phyloP scores from a whole-genome alignment of 768 basidiomycete species.

The Suillus ampliporus region DNA sequence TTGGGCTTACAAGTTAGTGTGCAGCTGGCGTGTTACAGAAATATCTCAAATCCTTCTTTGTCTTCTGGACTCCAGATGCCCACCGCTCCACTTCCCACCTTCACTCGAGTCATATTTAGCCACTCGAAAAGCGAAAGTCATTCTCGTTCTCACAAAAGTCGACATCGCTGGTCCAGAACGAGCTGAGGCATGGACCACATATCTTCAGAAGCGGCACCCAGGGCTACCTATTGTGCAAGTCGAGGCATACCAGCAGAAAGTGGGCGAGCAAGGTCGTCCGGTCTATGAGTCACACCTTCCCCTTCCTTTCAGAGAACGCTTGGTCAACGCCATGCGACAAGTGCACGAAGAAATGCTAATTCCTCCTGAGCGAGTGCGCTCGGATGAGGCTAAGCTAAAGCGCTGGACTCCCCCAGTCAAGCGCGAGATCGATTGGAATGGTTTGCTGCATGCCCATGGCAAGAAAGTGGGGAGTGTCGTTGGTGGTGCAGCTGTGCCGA shows the following conservation, averaged over 20 bases:
- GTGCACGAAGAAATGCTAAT: slow-evolving; percentile 70
- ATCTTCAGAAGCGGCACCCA: slow-evolving; percentile 61
- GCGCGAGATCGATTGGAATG: slow-evolving; percentile 75
- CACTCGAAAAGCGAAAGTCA: slow-evolving; percentile 35
- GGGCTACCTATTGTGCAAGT: slow-evolving; percentile 69
- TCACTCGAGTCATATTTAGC: slow-evolving; percentile 72
- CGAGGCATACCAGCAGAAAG: slow-evolving; percentile 72
- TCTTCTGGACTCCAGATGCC: slow-evolving; percentile 89
- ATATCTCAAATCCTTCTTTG: slow-evolving; percentile 88
- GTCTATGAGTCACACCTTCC: slow-evolving; percentile 73
- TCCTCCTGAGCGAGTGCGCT: slow-evolving; percentile 64
- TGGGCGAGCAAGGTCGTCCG: slow-evolving; percentile 51
- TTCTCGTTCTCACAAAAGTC: slow-evolving; percentile 86
- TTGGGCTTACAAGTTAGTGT: slow-evolving; percentile 6
- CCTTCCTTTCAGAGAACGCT: slow-evolving; percentile 59
- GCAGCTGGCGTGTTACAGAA: slow-evolving; percentile 92
- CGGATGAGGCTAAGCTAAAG: slow-evolving; percentile 53
- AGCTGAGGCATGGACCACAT: slow-evolving; percentile 67
- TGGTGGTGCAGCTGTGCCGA: slow-evolving; percentile 47
- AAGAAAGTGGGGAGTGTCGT: slow-evolving; percentile 51
- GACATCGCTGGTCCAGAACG: slow-evolving; percentile 79
- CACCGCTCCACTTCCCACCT: slow-evolving; percentile 83
- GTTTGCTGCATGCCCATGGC: slow-evolving; percentile 51
- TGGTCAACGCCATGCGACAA: slow-evolving; percentile 68
- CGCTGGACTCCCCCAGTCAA: slow-evolving; percentile 74